Evolutionary conservation across 306 rosid genomes (phyloP).

Genomic region (Senna tora): DNA sequence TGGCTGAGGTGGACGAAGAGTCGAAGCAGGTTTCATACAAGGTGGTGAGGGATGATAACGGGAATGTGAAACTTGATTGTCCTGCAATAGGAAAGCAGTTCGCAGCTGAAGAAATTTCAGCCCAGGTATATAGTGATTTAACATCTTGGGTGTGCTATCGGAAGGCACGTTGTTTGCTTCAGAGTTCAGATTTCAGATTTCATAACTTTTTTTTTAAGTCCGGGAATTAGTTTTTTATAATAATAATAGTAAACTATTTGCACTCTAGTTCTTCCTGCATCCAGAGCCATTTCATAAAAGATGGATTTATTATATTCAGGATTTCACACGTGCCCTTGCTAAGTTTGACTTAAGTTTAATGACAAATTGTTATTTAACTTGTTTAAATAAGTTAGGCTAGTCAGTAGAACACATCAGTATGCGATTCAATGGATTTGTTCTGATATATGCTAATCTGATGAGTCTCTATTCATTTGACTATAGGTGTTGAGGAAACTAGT

Average conservation of each 20-base stretch:
- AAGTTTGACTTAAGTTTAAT: too few relatives aligned
- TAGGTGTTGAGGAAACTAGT: constrained; percentile 91
- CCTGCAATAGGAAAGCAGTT: constrained; percentile 81
- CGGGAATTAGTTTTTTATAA: too few relatives aligned
- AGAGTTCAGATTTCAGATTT: neutral
- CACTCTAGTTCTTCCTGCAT: too few relatives aligned
- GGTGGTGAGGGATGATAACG: constrained; percentile 78
- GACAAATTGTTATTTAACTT: neutral
- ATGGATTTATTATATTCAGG: too few relatives aligned
- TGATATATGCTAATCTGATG: neutral
- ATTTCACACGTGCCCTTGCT: too few relatives aligned
- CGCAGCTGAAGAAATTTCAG: constrained; percentile 91
- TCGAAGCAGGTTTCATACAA: constrained; percentile 85
- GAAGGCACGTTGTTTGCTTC: neutral
- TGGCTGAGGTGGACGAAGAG: constrained; percentile 91
- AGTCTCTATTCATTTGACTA: neutral
- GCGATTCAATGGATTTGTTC: neutral
- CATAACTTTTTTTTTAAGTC: neutral
- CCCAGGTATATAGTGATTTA: constrained; percentile 59
- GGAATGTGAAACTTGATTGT: constrained; percentile 86
- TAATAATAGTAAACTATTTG: too few relatives aligned
- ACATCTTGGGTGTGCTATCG: too few relatives aligned
- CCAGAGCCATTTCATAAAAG: too few relatives aligned
- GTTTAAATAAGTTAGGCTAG: neutral
- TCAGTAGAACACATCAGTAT: neutral